Evolutionary conservation across 306 rosid species (phyloP).

Genomic region (Prunus mongolica): DNA sequence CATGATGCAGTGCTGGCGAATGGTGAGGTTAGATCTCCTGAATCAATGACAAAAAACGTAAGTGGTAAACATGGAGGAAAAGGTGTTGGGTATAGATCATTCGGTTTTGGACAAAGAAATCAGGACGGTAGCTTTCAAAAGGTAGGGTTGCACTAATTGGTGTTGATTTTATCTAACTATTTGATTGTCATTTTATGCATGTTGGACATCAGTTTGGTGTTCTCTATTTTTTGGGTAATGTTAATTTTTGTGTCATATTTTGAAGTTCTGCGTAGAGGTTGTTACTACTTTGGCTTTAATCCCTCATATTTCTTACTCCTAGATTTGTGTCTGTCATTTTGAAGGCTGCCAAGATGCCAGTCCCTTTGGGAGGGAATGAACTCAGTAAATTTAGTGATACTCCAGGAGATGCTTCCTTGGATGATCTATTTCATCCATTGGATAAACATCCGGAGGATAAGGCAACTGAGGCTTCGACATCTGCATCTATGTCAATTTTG

Average conservation of each 20-base stretch:
- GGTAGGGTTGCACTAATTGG: conserved; percentile 39
- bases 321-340: conserved; percentile 33
- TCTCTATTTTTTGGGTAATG: conserved; percentile 6
- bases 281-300: not conserved
- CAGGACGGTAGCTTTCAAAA: conserved; percentile 59
- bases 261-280: not conserved
- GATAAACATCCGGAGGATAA: conserved; percentile 65
- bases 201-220: conserved; percentile 4
- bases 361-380: conserved; percentile 64
- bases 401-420: conserved; percentile 96
- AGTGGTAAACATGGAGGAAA: conserved; percentile 58
- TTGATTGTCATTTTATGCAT: conserved; percentile 9
- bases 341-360: conserved; percentile 67
- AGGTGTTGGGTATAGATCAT: conserved; percentile 51
- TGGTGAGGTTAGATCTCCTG: conserved; percentile 61
- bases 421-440: conserved; percentile 83
- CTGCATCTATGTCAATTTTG: conserved; percentile 56
- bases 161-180: conserved; percentile 10
- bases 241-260: not conserved
- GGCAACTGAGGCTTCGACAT: conserved; percentile 74
- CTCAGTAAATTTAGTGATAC: conserved; percentile 94
- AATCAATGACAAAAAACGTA: conserved; percentile 34
- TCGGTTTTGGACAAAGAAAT: conserved; percentile 67
- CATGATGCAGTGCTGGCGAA: conserved; percentile 47
- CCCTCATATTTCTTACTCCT: conserved; percentile 17